Evolutionary conservation across 345 rosid species (phyloP).

Genomic region (Citrus cavaleriei): DNA sequence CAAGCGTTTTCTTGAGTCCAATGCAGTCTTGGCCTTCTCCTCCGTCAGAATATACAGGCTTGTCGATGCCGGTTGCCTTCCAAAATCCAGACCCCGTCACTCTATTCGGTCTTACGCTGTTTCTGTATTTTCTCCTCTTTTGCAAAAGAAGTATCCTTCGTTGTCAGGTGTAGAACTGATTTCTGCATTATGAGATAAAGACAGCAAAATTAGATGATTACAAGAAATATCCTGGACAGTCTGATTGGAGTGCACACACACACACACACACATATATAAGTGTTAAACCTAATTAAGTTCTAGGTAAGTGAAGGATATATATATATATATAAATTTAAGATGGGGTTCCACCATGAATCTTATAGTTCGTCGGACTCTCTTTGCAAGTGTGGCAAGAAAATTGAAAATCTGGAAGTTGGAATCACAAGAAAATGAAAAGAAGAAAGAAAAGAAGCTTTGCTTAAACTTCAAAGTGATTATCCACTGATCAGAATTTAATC

Average conservation of each 20-base stretch:
- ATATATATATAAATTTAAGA: too few relatives aligned
- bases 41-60: conserved; percentile 45
- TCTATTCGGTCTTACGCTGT: conserved; percentile 89
- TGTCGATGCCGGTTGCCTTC: conserved; percentile 98
- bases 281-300: too few relatives aligned
- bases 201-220: too few relatives aligned
- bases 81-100: conserved; percentile 95
- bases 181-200: conserved; percentile 21
- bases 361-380: neutral
- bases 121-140: conserved; percentile 82
- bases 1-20: conserved; percentile 90
- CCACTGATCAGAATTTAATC: neutral
- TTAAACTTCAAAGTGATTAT: neutral
- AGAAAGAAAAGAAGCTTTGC: neutral
- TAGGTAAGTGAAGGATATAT: too few relatives aligned
- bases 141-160: conserved; percentile 86
- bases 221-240: too few relatives aligned
- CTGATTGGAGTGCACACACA: too few relatives aligned
- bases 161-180: conserved; percentile 41
- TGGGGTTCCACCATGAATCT: neutral
- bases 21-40: conserved; percentile 44
- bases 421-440: neutral
- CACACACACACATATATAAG: too few relatives aligned
- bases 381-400: neutral
- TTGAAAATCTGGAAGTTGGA: neutral